Base-by-base conservation (phyloP, 2,329 filamentous ascomycete species). In the Zopfia rhizophila region DNA sequence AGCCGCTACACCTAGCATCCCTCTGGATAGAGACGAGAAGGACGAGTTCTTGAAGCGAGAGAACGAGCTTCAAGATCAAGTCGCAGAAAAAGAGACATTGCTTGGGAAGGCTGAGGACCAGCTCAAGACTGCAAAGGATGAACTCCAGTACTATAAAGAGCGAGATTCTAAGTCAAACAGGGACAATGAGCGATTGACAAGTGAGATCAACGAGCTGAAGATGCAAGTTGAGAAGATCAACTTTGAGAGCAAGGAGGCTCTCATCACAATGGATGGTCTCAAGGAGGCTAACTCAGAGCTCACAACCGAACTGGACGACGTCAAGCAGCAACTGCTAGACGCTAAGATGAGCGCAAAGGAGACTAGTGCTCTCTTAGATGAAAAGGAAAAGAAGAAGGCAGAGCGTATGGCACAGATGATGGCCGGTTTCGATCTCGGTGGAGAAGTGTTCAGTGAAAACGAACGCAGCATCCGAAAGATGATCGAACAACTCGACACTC, bases 351-450 rank as follows among this genome's bases (percentile, higher is more conserved):
- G 86, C 59, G 91, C 93, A 45, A 96, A 94, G 77, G 94, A 97
- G 75, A 93, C 89, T 1, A 91, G 85, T 31, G 91, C 91, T 7
- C 88, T 91, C 12, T 78, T 95, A 14, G 93, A 97, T 61, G 94
- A 97, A 75, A 99, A 99, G 81, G 95, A 97, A 75, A 93, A 91
- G 80, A 92, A 91, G 78, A 99, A 99, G 82, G 91, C 92, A 1
- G 94, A 99, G 77, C 94, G 95, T 75, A 99, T 99, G 94, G 94
- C 94, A 30, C 90, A 97, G 82, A 99, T 99, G 94, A 97, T 99
- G 93, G 94, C 94, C 48, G 91, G 93, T 3, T 97, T 99, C 63
- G 93, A 99, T 65, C 83, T 99, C 23, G 93, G 91, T 31, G 88
- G 89, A 36, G 92, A 97, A 46, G 87, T 95, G 22, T 96, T 97